Evolutionary conservation across 2,329 filamentous ascomycete species (phyloP).

Genomic region (Diplodia corticola): DNA sequence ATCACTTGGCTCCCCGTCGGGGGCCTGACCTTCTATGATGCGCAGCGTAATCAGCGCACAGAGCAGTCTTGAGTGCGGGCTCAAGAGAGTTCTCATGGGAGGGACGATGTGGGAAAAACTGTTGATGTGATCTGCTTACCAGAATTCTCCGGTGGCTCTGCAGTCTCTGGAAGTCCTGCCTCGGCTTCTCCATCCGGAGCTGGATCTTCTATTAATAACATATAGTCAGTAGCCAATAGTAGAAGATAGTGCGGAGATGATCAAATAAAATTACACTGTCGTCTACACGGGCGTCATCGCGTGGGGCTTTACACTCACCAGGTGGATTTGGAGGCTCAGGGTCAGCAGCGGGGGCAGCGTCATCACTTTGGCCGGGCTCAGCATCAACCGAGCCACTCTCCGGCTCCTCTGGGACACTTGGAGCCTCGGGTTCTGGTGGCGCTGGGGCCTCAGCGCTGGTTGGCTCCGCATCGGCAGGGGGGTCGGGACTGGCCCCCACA

Average conservation of each 20-base stretch:
- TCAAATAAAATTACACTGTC: not conserved
- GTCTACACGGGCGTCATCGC: not conserved
- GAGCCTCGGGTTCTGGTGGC: not conserved
- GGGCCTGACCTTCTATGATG: not conserved
- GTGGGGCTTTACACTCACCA: not conserved
- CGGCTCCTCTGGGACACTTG: not conserved
- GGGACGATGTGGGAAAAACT: not conserved
- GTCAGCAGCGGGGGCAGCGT: not conserved
- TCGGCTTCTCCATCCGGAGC: not conserved
- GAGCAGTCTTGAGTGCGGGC: not conserved
- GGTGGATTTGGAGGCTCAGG: not conserved
- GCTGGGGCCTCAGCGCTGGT: not conserved
- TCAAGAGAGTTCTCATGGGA: not conserved
- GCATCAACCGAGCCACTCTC: not conserved
- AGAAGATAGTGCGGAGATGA: not conserved
- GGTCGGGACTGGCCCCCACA: not conserved
- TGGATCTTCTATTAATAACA: not conserved
- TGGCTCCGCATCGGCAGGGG: conserved; percentile 7
- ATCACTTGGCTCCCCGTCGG: not conserved
- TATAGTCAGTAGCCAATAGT: not conserved
- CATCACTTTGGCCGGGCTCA: not conserved
- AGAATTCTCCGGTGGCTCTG: not conserved
- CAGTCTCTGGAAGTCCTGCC: not conserved
- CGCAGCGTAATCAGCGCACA: not conserved
- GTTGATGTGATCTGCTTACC: not conserved